These are phyloP conservation scores for Phaeodactylum tricornutum DNA, from an alignment of 108 stramenopile species.

Conservation along the genomic window DNA sequence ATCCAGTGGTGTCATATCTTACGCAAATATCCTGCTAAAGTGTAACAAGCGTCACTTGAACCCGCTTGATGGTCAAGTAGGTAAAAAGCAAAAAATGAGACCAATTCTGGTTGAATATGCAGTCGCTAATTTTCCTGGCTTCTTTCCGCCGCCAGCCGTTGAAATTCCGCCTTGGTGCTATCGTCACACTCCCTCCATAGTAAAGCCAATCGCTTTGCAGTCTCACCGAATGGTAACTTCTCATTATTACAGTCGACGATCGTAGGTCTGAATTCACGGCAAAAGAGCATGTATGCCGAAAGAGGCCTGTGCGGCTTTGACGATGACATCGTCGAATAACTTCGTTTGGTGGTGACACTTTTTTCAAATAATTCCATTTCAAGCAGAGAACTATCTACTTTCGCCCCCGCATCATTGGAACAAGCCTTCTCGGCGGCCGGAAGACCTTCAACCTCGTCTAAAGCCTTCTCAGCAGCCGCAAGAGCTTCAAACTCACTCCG, in stretches of 20 bases:
- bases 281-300: conserved; percentile 43
- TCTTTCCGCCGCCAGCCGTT: neutral
- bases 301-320: conserved; percentile 17
- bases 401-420: too few species aligned
- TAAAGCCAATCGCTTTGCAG: conserved; percentile 28
- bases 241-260: conserved; percentile 28
- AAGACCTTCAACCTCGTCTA: neutral
- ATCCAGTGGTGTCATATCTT: too few species aligned
- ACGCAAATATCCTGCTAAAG: too few species aligned
- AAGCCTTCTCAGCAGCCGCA: conserved; percentile 15
- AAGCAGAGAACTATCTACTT: neutral
- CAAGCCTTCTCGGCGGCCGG: neutral
- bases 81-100: too few species aligned
- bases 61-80: too few species aligned
- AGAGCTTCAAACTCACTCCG: conserved; percentile 14
- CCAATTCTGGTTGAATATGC: too few species aligned
- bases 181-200: conserved; percentile 22
- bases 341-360: neutral
- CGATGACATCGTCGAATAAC: neutral
- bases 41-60: too few species aligned
- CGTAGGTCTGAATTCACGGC: conserved; percentile 16
- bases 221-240: conserved; percentile 28
- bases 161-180: neutral
- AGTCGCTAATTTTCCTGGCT: too few species aligned
- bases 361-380: neutral